These are phyloP conservation scores for Pilaira anomala DNA, from an alignment of 192 early-diverging fungal genomes.

Conservation along the genomic window DNA sequence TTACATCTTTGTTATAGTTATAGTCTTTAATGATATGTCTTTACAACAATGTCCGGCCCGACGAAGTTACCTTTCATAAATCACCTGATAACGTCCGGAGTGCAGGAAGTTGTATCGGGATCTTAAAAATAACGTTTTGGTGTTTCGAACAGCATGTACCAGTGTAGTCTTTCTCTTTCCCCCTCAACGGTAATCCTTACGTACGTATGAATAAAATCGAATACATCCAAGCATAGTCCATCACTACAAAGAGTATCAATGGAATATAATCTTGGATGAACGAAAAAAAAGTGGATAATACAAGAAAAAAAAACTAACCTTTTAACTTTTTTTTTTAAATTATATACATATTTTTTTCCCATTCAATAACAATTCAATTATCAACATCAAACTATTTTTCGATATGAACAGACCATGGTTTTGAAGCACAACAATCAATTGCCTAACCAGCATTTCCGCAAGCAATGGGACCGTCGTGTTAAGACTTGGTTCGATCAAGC, in stretches of 20 bases:
- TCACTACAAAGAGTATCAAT: not conserved
- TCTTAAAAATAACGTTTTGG: not conserved
- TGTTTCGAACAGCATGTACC: not conserved
- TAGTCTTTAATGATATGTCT: no score
- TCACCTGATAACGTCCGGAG: no score
- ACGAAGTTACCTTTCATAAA: no score
- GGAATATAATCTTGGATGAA: not conserved
- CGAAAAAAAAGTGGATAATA: not conserved
- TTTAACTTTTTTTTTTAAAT: not conserved
- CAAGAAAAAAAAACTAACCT: not conserved
- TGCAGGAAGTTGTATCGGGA: not conserved
- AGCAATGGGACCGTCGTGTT: slow-evolving; percentile 96
- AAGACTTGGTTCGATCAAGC: slow-evolving; percentile 99
- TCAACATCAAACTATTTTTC: not conserved
- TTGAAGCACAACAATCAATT: slow-evolving; percentile 95
- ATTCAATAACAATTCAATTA: no score
- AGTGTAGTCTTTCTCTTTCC: slow-evolving; percentile 1
- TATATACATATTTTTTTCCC: not conserved
- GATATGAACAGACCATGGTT: slow-evolving; percentile 30
- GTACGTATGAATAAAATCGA: not conserved
- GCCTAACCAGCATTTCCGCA: slow-evolving; percentile 96
- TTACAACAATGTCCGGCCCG: no score
- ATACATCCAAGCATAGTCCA: slow-evolving; percentile 1
- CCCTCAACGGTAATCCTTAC: not conserved
- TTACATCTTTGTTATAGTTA: no score